Conservation (phyloP, 208 protist species). For the Naegleria lovaniensis region DNA sequence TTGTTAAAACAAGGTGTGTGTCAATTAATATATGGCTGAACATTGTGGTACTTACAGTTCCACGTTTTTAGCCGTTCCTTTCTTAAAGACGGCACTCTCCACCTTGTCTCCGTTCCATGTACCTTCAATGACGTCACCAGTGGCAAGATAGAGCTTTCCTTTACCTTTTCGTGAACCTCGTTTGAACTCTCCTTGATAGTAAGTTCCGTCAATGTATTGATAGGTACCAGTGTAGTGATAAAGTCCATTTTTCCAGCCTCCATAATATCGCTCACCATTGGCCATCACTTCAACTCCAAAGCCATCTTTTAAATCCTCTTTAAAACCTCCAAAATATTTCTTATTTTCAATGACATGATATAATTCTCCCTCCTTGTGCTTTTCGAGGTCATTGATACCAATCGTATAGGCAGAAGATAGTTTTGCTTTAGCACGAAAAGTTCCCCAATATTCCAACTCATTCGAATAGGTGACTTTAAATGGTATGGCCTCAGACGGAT, state of each 20-base stretch:
- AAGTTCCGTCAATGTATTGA: neutral
- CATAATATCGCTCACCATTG: constrained; percentile 13
- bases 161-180: neutral
- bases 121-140: neutral
- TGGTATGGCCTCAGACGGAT: neutral
- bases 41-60: neutral
- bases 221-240: neutral
- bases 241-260: neutral
- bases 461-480: neutral
- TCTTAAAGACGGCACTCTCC: neutral
- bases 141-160: neutral
- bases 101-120: neutral
- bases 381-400: neutral
- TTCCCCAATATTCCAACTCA: neutral
- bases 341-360: neutral
- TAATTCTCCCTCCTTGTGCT: constrained; percentile 9
- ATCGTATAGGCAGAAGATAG: neutral
- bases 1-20: too few species aligned
- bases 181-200: neutral
- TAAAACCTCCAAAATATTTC: constrained; percentile 13
- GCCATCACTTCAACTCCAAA: neutral
- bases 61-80: neutral
- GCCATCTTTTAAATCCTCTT: neutral
- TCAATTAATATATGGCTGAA: too few species aligned
- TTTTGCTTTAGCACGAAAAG: neutral